These are phyloP conservation scores for Dryadomyces quercus-mongolicae DNA, from an alignment of 2,329 filamentous ascomycete genomes.

Conservation along the genomic window DNA sequence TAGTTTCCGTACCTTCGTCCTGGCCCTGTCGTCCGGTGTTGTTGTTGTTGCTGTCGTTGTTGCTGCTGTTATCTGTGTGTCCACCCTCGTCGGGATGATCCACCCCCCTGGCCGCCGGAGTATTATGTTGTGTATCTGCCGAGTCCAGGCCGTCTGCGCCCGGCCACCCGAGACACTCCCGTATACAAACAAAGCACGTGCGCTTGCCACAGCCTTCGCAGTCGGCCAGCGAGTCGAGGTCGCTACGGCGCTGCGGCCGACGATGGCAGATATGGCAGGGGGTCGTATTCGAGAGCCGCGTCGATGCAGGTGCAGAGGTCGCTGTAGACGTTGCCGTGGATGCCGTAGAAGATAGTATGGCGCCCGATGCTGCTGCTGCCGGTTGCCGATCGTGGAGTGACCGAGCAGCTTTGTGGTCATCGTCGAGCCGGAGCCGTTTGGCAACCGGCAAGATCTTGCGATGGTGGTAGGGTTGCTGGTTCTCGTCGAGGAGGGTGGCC, in stretches of 20 bases:
- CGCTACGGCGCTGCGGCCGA: constrained; percentile 50
- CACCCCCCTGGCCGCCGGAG: no score
- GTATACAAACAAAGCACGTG: constrained; percentile 58
- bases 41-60: neutral
- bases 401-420: neutral
- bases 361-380: neutral
- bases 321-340: neutral
- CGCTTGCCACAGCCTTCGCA: constrained; percentile 50
- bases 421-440: constrained; percentile 7
- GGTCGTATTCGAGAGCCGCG: neutral
- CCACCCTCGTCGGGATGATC: constrained; percentile 3
- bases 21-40: constrained; percentile 3
- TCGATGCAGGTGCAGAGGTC: neutral
- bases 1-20: no score
- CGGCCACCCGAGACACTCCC: constrained; percentile 45
- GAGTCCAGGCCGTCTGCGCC: neutral
- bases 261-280: constrained; percentile 59
- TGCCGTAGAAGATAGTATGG: neutral
- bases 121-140: no score
- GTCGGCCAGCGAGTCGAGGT: constrained; percentile 53
- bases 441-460: constrained; percentile 3
- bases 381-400: neutral
- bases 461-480: neutral
- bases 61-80: constrained; percentile 1
- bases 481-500: constrained; percentile 10